Evolutionary conservation across 495 filamentous ascomycete species (phyloP).

Genomic region (Trichoderma erinaceum): DNA sequence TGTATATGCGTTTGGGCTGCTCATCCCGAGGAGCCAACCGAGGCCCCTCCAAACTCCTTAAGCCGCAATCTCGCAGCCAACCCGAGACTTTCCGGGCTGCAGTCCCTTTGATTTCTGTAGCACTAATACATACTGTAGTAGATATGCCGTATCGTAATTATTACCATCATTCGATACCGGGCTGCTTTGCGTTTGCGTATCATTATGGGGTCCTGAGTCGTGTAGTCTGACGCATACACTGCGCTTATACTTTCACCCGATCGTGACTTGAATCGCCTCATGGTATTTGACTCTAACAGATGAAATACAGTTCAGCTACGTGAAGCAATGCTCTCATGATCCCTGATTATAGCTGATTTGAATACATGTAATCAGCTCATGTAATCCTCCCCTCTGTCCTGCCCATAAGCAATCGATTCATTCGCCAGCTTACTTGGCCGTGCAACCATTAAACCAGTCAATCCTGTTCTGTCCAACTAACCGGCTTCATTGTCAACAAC

Average conservation of each 20-base stretch:
- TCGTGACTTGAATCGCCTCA: background rate
- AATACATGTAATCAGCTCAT: background rate
- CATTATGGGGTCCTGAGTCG: too few species aligned
- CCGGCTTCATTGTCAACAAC: background rate
- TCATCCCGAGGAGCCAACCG: background rate
- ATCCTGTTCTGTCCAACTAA: background rate
- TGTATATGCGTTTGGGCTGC: background rate
- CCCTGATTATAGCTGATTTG: background rate
- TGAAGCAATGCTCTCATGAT: background rate
- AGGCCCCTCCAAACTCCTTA: background rate
- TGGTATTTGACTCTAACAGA: slow-evolving; percentile 5
- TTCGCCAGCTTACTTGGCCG: background rate
- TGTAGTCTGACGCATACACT: background rate
- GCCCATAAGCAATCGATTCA: background rate
- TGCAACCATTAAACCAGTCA: background rate
- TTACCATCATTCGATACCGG: too few species aligned
- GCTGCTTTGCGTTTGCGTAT: too few species aligned
- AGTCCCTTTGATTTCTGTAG: background rate
- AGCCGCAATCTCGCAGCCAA: background rate
- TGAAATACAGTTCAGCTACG: slow-evolving; percentile 11
- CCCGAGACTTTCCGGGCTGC: slow-evolving; percentile 11
- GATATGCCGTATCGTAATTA: too few species aligned
- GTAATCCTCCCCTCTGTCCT: background rate
- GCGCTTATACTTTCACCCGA: slow-evolving; percentile 11
- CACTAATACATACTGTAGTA: too few species aligned